Percentiles rank a stretch among this genome's conserved stretches.
Conservation (phyloP, 257 asterid species). For the Solanum habrochaites region DNA sequence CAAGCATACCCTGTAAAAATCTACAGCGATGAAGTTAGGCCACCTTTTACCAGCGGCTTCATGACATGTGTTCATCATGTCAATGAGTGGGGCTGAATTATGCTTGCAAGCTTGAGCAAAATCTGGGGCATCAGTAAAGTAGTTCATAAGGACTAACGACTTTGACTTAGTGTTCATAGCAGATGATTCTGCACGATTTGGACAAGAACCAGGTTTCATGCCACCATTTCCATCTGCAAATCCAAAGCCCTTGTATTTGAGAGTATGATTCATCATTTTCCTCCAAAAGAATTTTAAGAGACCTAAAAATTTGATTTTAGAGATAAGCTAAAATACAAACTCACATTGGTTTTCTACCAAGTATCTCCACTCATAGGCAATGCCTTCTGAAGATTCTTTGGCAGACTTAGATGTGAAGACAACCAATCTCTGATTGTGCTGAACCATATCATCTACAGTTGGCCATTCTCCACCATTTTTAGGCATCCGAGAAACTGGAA, state of each 20-base stretch:
- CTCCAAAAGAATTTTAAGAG: background rate
- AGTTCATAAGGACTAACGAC: slow-evolving; percentile 82
- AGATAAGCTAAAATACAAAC: background rate
- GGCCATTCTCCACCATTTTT: slow-evolving; percentile 85
- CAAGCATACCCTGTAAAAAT: slow-evolving; percentile 62
- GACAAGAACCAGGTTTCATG: slow-evolving; percentile 63
- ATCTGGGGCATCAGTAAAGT: slow-evolving; percentile 68
- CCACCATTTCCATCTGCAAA: slow-evolving; percentile 87
- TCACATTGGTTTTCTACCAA: slow-evolving; percentile 83
- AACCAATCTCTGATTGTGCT: slow-evolving; percentile 68
- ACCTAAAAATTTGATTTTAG: background rate
- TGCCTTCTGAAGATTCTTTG: slow-evolving; percentile 77
- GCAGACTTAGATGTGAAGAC: slow-evolving; percentile 80
- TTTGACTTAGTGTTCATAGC: slow-evolving; percentile 56
- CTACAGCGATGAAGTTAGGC: slow-evolving; percentile 91
- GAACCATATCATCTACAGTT: slow-evolving; percentile 71
- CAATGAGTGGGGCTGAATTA: slow-evolving; percentile 61
- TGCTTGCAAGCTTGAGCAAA: slow-evolving; percentile 62
- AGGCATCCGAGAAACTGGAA: slow-evolving; percentile 83
- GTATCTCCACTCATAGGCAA: slow-evolving; percentile 85
- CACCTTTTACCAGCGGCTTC: slow-evolving; percentile 72
- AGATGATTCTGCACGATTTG: slow-evolving; percentile 72
- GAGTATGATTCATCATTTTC: background rate
- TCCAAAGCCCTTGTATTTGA: background rate
- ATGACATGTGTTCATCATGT: slow-evolving; percentile 73